These are phyloP conservation scores for Leccinum disarticulatum DNA, from an alignment of 768 basidiomycete species.

Conservation along the genomic window DNA sequence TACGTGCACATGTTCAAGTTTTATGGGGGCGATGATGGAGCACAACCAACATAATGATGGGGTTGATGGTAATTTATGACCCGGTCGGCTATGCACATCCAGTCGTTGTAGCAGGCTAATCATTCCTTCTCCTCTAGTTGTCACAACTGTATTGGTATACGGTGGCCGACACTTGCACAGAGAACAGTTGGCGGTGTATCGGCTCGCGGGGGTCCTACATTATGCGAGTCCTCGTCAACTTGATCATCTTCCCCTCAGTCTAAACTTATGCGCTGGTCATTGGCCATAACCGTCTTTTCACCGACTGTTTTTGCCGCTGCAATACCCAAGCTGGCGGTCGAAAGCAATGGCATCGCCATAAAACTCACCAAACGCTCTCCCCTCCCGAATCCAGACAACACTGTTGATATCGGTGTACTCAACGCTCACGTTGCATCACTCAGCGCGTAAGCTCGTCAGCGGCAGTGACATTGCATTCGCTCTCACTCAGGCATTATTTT, in stretches of 20 bases:
- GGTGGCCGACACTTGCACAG: too few relatives aligned
- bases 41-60: too few relatives aligned
- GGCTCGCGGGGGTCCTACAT: too few relatives aligned
- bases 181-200: too few relatives aligned
- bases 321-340: neutral
- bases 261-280: neutral
- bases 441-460: neutral
- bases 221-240: neutral
- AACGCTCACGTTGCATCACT: neutral
- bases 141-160: too few relatives aligned
- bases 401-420: neutral
- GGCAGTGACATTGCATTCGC: neutral
- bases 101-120: too few relatives aligned
- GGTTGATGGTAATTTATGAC: too few relatives aligned
- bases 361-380: neutral
- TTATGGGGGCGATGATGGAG: too few relatives aligned
- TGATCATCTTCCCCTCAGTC: neutral
- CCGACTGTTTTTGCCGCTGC: neutral
- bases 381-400: neutral
- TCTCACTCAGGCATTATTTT: neutral
- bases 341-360: neutral
- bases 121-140: too few relatives aligned
- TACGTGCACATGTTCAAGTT: too few relatives aligned
- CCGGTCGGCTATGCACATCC: too few relatives aligned
- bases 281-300: neutral